Base-by-base conservation (phyloP, 2,329 filamentous ascomycete species). In the Plenodomus biglobosus region DNA sequence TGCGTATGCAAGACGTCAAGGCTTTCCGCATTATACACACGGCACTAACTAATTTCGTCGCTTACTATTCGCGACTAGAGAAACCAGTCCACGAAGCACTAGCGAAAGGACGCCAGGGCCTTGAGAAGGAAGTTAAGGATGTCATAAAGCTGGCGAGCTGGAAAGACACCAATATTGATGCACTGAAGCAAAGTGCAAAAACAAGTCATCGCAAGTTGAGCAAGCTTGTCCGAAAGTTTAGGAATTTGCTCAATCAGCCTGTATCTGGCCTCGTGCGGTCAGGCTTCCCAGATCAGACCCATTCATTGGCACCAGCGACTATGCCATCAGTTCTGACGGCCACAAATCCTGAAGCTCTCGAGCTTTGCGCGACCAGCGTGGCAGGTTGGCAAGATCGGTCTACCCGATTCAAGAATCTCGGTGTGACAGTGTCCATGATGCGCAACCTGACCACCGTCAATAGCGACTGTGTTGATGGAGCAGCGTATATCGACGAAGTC, bases 91-190 rank as follows among this genome's bases (percentile, higher is more conserved):
- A 79, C 11, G 85, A 90, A 52, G 74, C 79, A 1, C 80, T 96
- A 30, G 75, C 75, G 17, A 83, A 82, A 38, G 88, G 86, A n/a
- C 84, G 90, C 46, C 76, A 79, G 6, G 78, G 81, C 0, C 79
- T 97, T n/a, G 92, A 97, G 69, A 96, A 91, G 72, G 85, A 90
- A 48, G 90, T 97, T 80, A 92, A 88, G 68, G 89, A 97, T 59
- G 85, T 96, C n/a, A 81, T 99, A 15, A 84, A 95, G 43, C 77
- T 99, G 61, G 91, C 92, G 7, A 96, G 91, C 71, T 99, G 95
- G 95, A 96, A 95, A 70, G 94, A 99, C 61, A 96, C 90, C 18
- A 99, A 97, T 64, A 95, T 99, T 53, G 86, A 87, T 40, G 89
- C 90, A 1, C 76, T 99, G 15, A 84, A 86, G 57, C 91, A 96